phyloP scores from a whole-genome alignment of 2,329 filamentous ascomycete species.

The Hymenoscyphus occultus region DNA sequence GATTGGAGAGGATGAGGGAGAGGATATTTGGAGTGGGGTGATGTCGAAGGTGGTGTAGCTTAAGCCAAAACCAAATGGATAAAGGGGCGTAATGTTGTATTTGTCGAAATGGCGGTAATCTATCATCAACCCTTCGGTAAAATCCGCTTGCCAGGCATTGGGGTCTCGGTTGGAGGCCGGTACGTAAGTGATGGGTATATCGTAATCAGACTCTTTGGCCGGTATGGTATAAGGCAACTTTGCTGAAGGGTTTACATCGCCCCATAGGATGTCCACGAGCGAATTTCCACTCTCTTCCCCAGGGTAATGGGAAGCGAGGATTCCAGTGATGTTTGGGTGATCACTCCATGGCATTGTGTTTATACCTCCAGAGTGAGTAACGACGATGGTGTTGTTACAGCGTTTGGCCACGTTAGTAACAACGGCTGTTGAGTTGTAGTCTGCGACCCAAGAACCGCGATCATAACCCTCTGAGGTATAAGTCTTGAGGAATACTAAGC shows the following conservation, averaged over 20 bases:
- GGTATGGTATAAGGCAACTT: slow-evolving; percentile 52
- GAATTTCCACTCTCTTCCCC: slow-evolving; percentile 72
- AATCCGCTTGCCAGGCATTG: slow-evolving; percentile 50
- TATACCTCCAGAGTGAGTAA: slow-evolving; percentile 62
- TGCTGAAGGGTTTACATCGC: not conserved
- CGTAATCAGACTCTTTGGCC: slow-evolving; percentile 51
- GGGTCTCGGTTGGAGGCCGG: slow-evolving; percentile 40
- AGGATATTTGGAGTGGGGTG: slow-evolving; percentile 41
- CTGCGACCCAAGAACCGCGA: slow-evolving; percentile 49
- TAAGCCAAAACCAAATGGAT: slow-evolving; percentile 46
- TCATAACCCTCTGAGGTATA: slow-evolving; percentile 54
- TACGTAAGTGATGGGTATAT: slow-evolving; percentile 43
- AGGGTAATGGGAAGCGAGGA: slow-evolving; percentile 65
- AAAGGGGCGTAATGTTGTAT: slow-evolving; percentile 36
- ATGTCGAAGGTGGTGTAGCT: slow-evolving; percentile 55
- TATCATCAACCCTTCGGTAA: slow-evolving; percentile 47
- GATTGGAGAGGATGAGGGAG: slow-evolving; percentile 38
- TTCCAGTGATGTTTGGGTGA: slow-evolving; percentile 69
- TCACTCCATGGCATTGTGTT: slow-evolving; percentile 68
- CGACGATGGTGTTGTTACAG: slow-evolving; percentile 60
- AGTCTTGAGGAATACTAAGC: slow-evolving; percentile 62
- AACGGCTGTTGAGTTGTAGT: slow-evolving; percentile 49
- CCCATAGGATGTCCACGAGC: slow-evolving; percentile 4
- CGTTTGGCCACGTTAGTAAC: slow-evolving; percentile 53
- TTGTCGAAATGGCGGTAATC: slow-evolving; percentile 51